phyloP scores from a whole-genome alignment of 345 rosid species.

The Arabidopsis arenosa region DNA sequence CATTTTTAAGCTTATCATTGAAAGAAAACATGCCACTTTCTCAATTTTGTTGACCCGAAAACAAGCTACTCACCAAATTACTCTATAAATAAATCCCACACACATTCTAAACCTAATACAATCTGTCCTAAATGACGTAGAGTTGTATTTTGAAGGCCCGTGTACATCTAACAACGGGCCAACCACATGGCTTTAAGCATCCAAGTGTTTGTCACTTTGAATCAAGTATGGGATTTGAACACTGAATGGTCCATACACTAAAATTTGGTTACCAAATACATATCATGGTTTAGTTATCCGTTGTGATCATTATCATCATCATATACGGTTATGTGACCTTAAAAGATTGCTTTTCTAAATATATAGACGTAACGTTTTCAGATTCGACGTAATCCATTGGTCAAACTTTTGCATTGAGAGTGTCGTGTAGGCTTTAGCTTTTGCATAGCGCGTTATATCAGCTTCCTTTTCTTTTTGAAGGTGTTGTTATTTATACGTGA shows the following conservation, averaged over 20 bases:
- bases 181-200: background rate
- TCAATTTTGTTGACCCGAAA: background rate
- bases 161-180: no score
- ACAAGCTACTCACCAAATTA: background rate
- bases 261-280: background rate
- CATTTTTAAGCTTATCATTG: background rate
- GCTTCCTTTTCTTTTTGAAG: background rate
- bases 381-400: background rate
- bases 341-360: background rate
- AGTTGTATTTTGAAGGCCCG: background rate
- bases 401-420: background rate
- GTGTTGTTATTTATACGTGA: background rate
- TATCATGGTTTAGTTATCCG: background rate
- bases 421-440: background rate
- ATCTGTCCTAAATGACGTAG: no score
- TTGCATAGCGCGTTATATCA: conserved; percentile 27
- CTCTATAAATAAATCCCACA: background rate
- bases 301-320: background rate
- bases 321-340: background rate
- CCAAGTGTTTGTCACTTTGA: background rate
- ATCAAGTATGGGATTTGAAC: background rate
- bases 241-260: background rate
- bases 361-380: background rate
- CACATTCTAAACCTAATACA: background rate
- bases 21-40: background rate